Evolutionary conservation across 139 green algal genomes (phyloP).

Genomic region (Chlorella sp.): DNA sequence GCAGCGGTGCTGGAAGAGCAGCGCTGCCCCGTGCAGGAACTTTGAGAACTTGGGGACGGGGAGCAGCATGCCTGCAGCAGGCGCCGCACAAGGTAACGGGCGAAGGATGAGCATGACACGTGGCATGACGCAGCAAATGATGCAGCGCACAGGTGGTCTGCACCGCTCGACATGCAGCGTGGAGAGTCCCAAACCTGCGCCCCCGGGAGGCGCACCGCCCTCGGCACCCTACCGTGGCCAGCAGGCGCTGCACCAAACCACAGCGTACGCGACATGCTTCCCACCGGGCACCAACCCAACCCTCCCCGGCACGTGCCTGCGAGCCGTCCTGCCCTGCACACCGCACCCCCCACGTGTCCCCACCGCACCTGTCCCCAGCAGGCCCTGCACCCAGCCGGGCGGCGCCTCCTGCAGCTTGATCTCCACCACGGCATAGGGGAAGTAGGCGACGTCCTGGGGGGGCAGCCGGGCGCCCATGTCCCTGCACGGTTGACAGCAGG

Average conservation of each 20-base stretch:
- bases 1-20: slow-evolving; percentile 46
- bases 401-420: slow-evolving; percentile 82
- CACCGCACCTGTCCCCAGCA: slow-evolving; percentile 42
- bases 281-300: not conserved
- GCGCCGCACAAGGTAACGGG: no score
- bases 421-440: slow-evolving; percentile 89
- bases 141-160: not conserved
- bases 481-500: slow-evolving; percentile 19
- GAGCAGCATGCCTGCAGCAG: slow-evolving; percentile 66
- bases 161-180: not conserved
- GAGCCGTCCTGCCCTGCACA: no score
- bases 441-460: slow-evolving; percentile 55
- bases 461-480: slow-evolving; percentile 37
- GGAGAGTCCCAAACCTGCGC: no score
- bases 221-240: not conserved
- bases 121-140: no score
- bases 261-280: no score
- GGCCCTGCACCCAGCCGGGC: slow-evolving; percentile 56
- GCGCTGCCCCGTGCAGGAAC: slow-evolving; percentile 73
- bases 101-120: no score
- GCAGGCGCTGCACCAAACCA: not conserved
- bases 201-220: not conserved
- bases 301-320: not conserved
- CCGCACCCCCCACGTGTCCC: not conserved
- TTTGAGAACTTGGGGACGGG: slow-evolving; percentile 86